Base-by-base conservation (phyloP, 2,329 filamentous ascomycete genomes). In the Stachybotrys chartarum region DNA sequence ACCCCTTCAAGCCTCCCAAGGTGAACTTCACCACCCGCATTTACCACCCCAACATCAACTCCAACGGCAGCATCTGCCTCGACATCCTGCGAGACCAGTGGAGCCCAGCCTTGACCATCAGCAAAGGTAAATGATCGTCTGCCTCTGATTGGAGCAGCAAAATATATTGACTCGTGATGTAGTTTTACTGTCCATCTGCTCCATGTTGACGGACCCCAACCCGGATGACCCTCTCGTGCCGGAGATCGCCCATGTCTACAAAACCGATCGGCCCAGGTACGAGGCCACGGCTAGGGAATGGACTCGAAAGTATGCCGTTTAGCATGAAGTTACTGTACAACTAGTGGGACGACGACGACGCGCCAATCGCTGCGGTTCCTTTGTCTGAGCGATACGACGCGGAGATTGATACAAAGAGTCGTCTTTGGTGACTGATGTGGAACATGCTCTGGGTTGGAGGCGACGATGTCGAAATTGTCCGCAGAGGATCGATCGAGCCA, bases 11-110 rank as follows among this genome's bases (percentile, higher is more conserved):
- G 88, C 94, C 94, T 60, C 94, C 94, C 66, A 99, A 99, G 85
- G 92, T 99, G 78, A 97, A 97, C 88, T 99, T 99, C 84, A 97
- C 91, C 67, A 99, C 94, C 63, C 89, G 93, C 72, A 97, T 99
- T 81, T 99, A 99, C 76, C 94, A 99, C 80, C 94, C 94, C 69
- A 99, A 99, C 80, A 99, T 99, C 91, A 99, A 99, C 86, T 96
- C 91, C 65, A 97, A 97, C 75, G 94, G 94, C 76, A 97, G 92
- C 77, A 99, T 99, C 77, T 99, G 94, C 76, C 79, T 99, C 73
- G 94, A 99, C 71, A 99, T 99, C 71, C 81, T 99, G 70, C 87
- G 94, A 80, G 94, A 99, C 76, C 94, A 99, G 80, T 99, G 94
- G 94, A 97, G 92, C 75, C 94, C 94, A 47, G 94, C 94, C 63